These are phyloP conservation scores for Marasmius sp. DNA, from an alignment of 1,284 basidiomycete species.

Conservation along the genomic window DNA sequence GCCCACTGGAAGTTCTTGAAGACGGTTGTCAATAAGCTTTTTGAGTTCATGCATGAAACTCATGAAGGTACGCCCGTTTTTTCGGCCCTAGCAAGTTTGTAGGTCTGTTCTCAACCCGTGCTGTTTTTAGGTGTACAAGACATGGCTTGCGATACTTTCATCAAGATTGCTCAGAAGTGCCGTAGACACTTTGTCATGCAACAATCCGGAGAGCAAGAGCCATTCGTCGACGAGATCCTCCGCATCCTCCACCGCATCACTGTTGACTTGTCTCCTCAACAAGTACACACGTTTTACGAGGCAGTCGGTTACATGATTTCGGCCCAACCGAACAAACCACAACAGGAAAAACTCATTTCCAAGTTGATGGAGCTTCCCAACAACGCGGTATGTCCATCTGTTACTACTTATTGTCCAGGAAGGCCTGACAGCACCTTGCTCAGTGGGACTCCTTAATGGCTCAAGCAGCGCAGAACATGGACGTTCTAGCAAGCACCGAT, in stretches of 20 bases:
- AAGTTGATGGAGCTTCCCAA: slow-evolving; percentile 99
- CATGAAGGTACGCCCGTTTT: slow-evolving; percentile 75
- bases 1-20: slow-evolving; percentile 99
- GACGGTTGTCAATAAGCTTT: slow-evolving; percentile 99
- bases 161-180: slow-evolving; percentile 99
- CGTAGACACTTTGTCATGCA: slow-evolving; percentile 98
- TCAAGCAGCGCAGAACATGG: slow-evolving; percentile 91
- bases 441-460: slow-evolving; percentile 98
- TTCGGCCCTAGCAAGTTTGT: neutral
- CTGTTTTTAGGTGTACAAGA: slow-evolving; percentile 88
- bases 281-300: slow-evolving; percentile 97
- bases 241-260: slow-evolving; percentile 93
- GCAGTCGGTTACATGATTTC: slow-evolving; percentile 99
- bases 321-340: slow-evolving; percentile 96
- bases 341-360: slow-evolving; percentile 92
- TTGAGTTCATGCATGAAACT: slow-evolving; percentile 99
- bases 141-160: slow-evolving; percentile 99
- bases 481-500: slow-evolving; percentile 88
- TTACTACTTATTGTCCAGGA: neutral
- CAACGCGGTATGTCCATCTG: slow-evolving; percentile 70
- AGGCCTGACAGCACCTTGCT: slow-evolving; percentile 10
- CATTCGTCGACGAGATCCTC: slow-evolving; percentile 98
- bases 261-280: slow-evolving; percentile 91
- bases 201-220: slow-evolving; percentile 95
- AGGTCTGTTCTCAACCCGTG: slow-evolving; percentile 6